Percentiles rank a stretch among this genome's conserved stretches.
Conservation (phyloP, 805 yeast species). For the Teunomyces funiuensis region DNA sequence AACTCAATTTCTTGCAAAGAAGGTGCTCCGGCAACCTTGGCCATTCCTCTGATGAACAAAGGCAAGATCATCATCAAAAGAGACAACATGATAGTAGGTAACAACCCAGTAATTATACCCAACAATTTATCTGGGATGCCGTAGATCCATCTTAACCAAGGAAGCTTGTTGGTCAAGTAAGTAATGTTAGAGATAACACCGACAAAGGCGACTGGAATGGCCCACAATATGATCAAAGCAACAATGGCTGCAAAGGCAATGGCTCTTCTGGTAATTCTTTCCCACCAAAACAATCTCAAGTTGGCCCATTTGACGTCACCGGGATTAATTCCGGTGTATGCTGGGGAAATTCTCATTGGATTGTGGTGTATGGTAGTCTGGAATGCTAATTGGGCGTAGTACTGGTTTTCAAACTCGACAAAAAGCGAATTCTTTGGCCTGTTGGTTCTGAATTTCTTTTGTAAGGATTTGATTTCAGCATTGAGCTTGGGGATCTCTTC, state of each 20-base stretch:
- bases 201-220: constrained; percentile 93
- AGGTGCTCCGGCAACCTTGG: constrained; percentile 68
- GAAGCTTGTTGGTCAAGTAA: constrained; percentile 67
- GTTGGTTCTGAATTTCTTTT: constrained; percentile 44
- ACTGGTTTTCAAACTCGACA: constrained; percentile 77
- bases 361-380: constrained; percentile 64
- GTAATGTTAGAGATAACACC: constrained; percentile 90
- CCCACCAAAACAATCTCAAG: constrained; percentile 81
- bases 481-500: constrained; percentile 59
- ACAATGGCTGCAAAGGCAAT: constrained; percentile 53
- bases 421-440: constrained; percentile 77
- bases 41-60: constrained; percentile 74
- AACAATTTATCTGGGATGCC: constrained; percentile 66
- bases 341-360: constrained; percentile 63
- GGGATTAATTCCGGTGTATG: constrained; percentile 63
- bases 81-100: constrained; percentile 81
- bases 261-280: constrained; percentile 53
- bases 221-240: constrained; percentile 65
- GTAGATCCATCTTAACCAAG: constrained; percentile 71
- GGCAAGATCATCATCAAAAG: constrained; percentile 86
- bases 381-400: constrained; percentile 69
- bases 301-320: constrained; percentile 67
- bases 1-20: constrained; percentile 71
- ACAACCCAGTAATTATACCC: constrained; percentile 84
- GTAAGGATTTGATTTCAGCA: constrained; percentile 55